These are phyloP conservation scores for Osmanthus fragrans DNA, from an alignment of 257 asterid genomes.

Conservation along the genomic window DNA sequence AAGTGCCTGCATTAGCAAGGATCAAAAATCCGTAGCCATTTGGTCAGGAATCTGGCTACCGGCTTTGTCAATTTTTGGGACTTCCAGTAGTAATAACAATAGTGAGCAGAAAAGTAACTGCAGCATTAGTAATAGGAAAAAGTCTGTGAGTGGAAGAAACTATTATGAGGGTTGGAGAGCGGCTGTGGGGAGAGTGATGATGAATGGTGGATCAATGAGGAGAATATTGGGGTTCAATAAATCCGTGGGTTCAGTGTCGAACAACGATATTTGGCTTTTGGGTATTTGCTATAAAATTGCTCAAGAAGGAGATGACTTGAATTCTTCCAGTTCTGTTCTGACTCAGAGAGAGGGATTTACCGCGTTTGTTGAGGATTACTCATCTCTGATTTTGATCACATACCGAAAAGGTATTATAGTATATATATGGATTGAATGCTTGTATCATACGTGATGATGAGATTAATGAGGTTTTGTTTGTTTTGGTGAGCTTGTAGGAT, in stretches of 20 bases:
- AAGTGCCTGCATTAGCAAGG: slow-evolving; percentile 28
- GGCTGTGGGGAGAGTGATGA: slow-evolving; percentile 66
- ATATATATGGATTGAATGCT: background rate
- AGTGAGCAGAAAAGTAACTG: slow-evolving; percentile 32
- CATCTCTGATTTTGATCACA: slow-evolving; percentile 78
- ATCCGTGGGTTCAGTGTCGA: slow-evolving; percentile 51
- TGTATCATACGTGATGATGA: background rate
- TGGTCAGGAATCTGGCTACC: slow-evolving; percentile 48
- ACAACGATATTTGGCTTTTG: slow-evolving; percentile 85
- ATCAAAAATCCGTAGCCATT: slow-evolving; percentile 32
- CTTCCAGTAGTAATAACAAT: slow-evolving; percentile 18
- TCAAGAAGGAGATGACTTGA: slow-evolving; percentile 57
- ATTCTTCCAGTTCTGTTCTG: slow-evolving; percentile 51
- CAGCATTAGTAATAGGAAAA: slow-evolving; percentile 27
- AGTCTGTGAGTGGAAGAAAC: slow-evolving; percentile 37
- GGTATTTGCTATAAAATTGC: slow-evolving; percentile 75
- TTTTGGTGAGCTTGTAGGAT: slow-evolving; percentile 48
- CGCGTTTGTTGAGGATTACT: slow-evolving; percentile 89
- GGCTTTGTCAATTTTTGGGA: slow-evolving; percentile 31
- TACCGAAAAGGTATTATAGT: slow-evolving; percentile 73
- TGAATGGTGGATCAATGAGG: slow-evolving; percentile 85
- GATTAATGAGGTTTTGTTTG: slow-evolving; percentile 8
- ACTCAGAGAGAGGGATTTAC: slow-evolving; percentile 84
- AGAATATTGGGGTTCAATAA: slow-evolving; percentile 64
- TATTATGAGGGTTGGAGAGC: slow-evolving; percentile 66